A percentile compares a stretch with the other conserved stretches of the same genome.
Conservation (phyloP, 495 filamentous ascomycete genomes). For the Amniculicola lignicola region DNA sequence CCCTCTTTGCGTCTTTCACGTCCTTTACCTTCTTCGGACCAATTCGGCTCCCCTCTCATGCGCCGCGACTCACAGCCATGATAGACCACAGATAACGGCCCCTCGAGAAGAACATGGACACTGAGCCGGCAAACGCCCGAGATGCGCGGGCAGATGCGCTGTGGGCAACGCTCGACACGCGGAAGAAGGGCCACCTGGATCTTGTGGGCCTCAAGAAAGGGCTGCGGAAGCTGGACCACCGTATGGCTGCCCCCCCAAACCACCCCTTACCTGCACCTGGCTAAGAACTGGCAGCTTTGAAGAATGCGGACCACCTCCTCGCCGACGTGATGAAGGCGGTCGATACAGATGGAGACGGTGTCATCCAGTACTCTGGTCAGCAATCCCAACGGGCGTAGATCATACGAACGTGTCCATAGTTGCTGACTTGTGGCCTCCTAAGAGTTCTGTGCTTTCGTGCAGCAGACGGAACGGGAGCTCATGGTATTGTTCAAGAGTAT, state of each 20-base stretch:
- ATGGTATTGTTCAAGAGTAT: slow-evolving; percentile 80
- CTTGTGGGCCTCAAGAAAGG: slow-evolving; percentile 78
- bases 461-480: slow-evolving; percentile 78
- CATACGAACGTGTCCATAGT: too few relatives aligned
- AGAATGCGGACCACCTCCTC: slow-evolving; percentile 88
- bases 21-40: neutral
- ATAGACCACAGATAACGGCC: slow-evolving; percentile 30
- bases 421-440: too few relatives aligned
- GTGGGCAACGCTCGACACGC: slow-evolving; percentile 76
- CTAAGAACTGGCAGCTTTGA: slow-evolving; percentile 64
- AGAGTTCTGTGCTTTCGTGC: slow-evolving; percentile 89
- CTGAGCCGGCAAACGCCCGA: slow-evolving; percentile 56
- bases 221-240: slow-evolving; percentile 85
- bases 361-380: slow-evolving; percentile 84
- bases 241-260: slow-evolving; percentile 57
- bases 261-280: neutral
- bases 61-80: slow-evolving; percentile 24
- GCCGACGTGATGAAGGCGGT: slow-evolving; percentile 72
- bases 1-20: too few relatives aligned
- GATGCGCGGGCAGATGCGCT: slow-evolving; percentile 75
- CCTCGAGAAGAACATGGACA: slow-evolving; percentile 40
- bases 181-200: slow-evolving; percentile 74
- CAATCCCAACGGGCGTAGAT: slow-evolving; percentile 1
- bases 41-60: neutral
- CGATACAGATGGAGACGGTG: slow-evolving; percentile 81